These are phyloP conservation scores for Anacardium occidentale DNA, from an alignment of 345 rosid species.

Conservation along the genomic window DNA sequence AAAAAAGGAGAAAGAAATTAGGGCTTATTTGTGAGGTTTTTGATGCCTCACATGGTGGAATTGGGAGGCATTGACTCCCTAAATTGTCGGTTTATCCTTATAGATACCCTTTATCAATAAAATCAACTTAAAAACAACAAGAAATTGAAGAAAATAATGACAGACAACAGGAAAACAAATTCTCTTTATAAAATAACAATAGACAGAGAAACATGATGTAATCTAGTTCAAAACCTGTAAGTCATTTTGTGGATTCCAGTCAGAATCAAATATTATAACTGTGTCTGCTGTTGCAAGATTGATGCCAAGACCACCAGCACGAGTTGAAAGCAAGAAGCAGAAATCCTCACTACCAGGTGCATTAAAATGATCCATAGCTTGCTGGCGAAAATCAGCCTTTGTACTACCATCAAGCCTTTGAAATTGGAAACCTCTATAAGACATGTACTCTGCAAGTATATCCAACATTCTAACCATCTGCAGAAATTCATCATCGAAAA, in stretches of 20 bases:
- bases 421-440: slow-evolving; percentile 91
- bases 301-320: slow-evolving; percentile 99
- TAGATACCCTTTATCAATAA: too few relatives aligned
- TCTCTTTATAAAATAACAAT: not conserved
- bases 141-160: too few relatives aligned
- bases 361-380: slow-evolving; percentile 99
- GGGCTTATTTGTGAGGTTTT: too few relatives aligned
- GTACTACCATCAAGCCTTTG: slow-evolving; percentile 99
- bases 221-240: slow-evolving; percentile 58
- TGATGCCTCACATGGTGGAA: too few relatives aligned
- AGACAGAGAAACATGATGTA: not conserved
- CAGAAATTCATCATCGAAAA: slow-evolving; percentile 15
- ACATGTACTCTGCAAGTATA: slow-evolving; percentile 88
- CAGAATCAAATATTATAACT: slow-evolving; percentile 98
- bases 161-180: not conserved
- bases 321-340: slow-evolving; percentile 97
- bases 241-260: slow-evolving; percentile 99
- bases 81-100: too few relatives aligned
- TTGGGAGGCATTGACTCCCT: too few relatives aligned
- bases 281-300: slow-evolving; percentile 99
- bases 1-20: too few relatives aligned
- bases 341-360: slow-evolving; percentile 99
- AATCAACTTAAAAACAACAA: too few relatives aligned
- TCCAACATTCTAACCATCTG: slow-evolving; percentile 99
- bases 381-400: slow-evolving; percentile 96